These are phyloP conservation scores for Chloranthus sessilifolius DNA, from an alignment of 164 flowering plant genomes.

Conservation along the genomic window DNA sequence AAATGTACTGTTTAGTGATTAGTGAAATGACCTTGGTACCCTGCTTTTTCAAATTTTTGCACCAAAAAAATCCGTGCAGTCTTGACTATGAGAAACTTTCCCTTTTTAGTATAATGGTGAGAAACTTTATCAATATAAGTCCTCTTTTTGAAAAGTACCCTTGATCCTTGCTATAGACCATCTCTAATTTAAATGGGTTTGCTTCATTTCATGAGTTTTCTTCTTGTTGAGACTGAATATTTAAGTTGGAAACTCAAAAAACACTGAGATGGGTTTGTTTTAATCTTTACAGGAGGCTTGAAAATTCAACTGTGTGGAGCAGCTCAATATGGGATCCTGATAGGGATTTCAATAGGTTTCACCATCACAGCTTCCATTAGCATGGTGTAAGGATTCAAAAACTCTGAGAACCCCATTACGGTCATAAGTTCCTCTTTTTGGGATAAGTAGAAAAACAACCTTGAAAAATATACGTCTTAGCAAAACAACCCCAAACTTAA, in stretches of 20 bases:
- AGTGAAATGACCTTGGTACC: too few species aligned
- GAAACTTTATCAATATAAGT: too few species aligned
- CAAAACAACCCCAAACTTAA: too few species aligned
- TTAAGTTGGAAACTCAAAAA: background rate
- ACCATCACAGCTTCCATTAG: background rate
- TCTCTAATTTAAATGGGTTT: background rate
- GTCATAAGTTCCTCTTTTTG: background rate
- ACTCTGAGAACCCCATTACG: background rate
- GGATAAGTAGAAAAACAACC: too few species aligned
- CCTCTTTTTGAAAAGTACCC: too few species aligned
- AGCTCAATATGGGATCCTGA: background rate
- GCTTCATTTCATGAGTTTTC: too few species aligned
- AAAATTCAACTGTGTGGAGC: background rate
- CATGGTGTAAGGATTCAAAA: background rate
- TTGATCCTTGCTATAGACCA: background rate
- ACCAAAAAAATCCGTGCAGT: too few species aligned
- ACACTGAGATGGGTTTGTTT: background rate
- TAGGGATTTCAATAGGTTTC: background rate
- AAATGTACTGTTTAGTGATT: background rate
- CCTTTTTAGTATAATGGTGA: too few species aligned
- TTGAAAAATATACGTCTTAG: too few species aligned
- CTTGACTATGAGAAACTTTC: too few species aligned
- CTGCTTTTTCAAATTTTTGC: too few species aligned
- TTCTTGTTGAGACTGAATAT: background rate
- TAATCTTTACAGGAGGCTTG: background rate